phyloP scores from a whole-genome alignment of 345 rosid species.

The Euphorbia tirucalli region DNA sequence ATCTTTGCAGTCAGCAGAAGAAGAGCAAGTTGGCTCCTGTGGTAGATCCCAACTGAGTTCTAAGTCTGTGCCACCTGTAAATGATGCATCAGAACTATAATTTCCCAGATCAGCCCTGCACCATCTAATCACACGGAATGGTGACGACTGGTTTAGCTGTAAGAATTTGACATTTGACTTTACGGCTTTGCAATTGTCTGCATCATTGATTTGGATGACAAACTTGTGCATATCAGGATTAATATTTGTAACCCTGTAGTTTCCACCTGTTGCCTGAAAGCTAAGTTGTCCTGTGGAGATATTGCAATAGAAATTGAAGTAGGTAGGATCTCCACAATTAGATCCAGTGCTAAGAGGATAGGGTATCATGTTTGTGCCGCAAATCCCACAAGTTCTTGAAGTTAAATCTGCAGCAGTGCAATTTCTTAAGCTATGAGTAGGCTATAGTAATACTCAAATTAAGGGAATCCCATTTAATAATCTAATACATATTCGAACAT shows the following conservation, averaged over 20 bases:
- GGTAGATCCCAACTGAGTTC: conserved; percentile 63
- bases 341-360: conserved; percentile 66
- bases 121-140: conserved; percentile 29
- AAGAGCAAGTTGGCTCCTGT: conserved; percentile 46
- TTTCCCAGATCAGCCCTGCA: neutral
- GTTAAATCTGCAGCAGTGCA: conserved; percentile 38
- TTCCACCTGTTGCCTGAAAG: conserved; percentile 36
- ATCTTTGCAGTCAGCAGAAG: conserved; percentile 50
- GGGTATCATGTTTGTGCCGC: conserved; percentile 52
- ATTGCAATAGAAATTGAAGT: conserved; percentile 53
- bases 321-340: conserved; percentile 57
- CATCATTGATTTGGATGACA: conserved; percentile 30
- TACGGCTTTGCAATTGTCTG: conserved; percentile 33
- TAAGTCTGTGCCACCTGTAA: conserved; percentile 27
- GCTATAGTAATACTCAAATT: too few species aligned
- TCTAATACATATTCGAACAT: too few species aligned
- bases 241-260: conserved; percentile 45
- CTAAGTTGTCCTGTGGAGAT: conserved; percentile 40
- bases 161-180: neutral
- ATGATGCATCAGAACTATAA: neutral
- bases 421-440: neutral
- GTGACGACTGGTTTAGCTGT: conserved; percentile 35
- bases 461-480: too few species aligned
- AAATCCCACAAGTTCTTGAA: conserved; percentile 40
- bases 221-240: conserved; percentile 37